phyloP scores from a whole-genome alignment of 2,329 filamentous ascomycete genomes.

The Raffaelea ambrosiae region DNA sequence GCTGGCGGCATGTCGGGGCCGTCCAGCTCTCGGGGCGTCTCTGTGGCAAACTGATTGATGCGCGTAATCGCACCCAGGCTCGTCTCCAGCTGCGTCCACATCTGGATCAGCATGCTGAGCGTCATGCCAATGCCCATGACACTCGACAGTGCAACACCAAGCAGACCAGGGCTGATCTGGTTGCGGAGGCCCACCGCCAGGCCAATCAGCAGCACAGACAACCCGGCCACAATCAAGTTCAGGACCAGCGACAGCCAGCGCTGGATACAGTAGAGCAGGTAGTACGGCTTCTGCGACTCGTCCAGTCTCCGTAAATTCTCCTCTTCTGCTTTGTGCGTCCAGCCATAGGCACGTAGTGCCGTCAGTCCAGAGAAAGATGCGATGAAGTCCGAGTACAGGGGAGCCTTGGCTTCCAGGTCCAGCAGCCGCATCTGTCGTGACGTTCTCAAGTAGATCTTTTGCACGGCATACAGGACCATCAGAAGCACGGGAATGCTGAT shows the following conservation, averaged over 20 bases:
- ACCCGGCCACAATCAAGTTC: constrained; percentile 24
- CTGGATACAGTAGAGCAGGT: constrained; percentile 47
- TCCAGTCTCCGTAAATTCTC: constrained; percentile 40
- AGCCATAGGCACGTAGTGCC: constrained; percentile 46
- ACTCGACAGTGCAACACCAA: constrained; percentile 22
- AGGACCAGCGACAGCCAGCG: constrained; percentile 38
- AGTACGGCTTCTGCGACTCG: constrained; percentile 45
- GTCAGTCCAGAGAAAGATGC: constrained; percentile 37
- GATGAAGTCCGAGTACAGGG: constrained; percentile 33
- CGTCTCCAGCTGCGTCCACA: constrained; percentile 17
- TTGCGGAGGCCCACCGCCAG: constrained; percentile 23
- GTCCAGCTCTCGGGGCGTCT: constrained; percentile 3
- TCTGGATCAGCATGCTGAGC: constrained; percentile 14
- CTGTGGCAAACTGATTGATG: constrained; percentile 5
- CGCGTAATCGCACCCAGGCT: constrained; percentile 17
- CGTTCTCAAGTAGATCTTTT: constrained; percentile 41
- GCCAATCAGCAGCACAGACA: constrained; percentile 24
- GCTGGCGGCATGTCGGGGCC: constrained; percentile 3
- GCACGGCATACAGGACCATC: constrained; percentile 30
- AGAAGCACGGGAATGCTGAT: constrained; percentile 34
- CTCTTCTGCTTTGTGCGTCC: constrained; percentile 32
- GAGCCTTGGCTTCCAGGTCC: constrained; percentile 41
- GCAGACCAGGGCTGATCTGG: constrained; percentile 18
- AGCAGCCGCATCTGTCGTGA: constrained; percentile 41
- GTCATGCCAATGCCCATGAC: constrained; percentile 15